Percentiles rank a stretch among this genome's conserved stretches.
phyloP scores from a whole-genome alignment of 768 basidiomycete species.

The Boletus tomentosulus region DNA sequence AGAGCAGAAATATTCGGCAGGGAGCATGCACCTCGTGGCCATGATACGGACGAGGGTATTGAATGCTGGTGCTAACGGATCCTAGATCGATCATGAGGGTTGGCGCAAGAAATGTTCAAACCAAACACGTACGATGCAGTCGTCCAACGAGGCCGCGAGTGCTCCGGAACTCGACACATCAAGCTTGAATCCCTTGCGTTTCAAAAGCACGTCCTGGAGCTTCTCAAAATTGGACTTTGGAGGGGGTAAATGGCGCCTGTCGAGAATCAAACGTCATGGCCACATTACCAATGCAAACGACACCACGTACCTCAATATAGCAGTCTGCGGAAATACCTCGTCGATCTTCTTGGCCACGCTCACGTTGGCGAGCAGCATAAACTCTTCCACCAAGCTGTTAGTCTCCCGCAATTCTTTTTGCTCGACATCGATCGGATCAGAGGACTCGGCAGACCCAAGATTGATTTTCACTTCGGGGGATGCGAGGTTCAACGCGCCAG shows the following conservation, averaged over 20 bases:
- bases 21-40: slow-evolving; percentile 98
- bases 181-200: slow-evolving; percentile 75
- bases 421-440: slow-evolving; percentile 95
- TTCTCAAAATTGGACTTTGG: slow-evolving; percentile 94
- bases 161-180: slow-evolving; percentile 92
- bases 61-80: slow-evolving; percentile 81
- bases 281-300: slow-evolving; percentile 1
- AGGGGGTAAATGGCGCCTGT: slow-evolving; percentile 81
- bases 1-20: slow-evolving; percentile 97
- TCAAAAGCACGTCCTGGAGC: slow-evolving; percentile 84
- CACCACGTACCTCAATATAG: slow-evolving; percentile 68
- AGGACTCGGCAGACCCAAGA: slow-evolving; percentile 86
- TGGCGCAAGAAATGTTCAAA: background rate
- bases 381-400: slow-evolving; percentile 96
- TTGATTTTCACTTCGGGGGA: slow-evolving; percentile 99
- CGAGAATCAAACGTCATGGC: background rate
- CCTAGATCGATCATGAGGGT: slow-evolving; percentile 42
- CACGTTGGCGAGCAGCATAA: slow-evolving; percentile 97
- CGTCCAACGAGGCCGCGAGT: slow-evolving; percentile 82
- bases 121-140: slow-evolving; percentile 63
- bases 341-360: slow-evolving; percentile 90
- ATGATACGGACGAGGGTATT: slow-evolving; percentile 98
- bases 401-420: slow-evolving; percentile 92
- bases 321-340: slow-evolving; percentile 93
- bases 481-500: slow-evolving; percentile 96